Base-by-base conservation (phyloP, 192 early-diverging fungal species). In the Coemansia pectinata region DNA sequence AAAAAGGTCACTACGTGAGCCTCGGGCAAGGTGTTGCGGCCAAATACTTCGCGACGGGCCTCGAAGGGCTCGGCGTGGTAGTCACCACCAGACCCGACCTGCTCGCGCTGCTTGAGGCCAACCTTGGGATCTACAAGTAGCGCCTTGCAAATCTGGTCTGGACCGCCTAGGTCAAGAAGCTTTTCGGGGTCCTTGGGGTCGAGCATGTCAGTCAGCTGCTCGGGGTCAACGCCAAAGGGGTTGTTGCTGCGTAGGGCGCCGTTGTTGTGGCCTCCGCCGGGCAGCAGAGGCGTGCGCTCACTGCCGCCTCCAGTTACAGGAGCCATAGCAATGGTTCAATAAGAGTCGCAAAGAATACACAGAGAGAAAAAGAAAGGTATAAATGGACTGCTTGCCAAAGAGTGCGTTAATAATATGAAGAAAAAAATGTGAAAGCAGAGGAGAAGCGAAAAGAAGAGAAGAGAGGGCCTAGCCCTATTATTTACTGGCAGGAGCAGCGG, bases 141-240 rank as follows among this genome's bases (percentile, higher is more conserved):
- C 40, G 76, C 79, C 71, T 88, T 71, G 73, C 86, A 87, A 39
- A 93, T 82, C 63, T 76, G 67, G 3, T 81, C 72, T 7, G 85
- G 63, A 7, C 91, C 91, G 39, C 91, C 91, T 29, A 89, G 75
- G 44, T 88, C 64, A 11, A 69, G 70, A 11, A 91, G 87, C 34
- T 79, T 73, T 1, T 81, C 83, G 33, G 83, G 81, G 76, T 89
- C 83, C 76, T 90, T 91, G 23, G 89, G 86, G 63, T 93, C 91
- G 25, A 91, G 79, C 63, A 93, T 69, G 5, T 79, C 71, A 4
- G 81, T 74, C 60, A 93, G 76, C 63, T 88, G 83, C 34, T 82
- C 71, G 12, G 86, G 72, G 0, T 80, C 70, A 44, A 89, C 77
- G 39, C 78, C 66, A 75, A 87, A 90, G 9, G 60, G 66, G 27